Base-by-base conservation (phyloP, 108 stramenopile species). In the Skeletonema marinoi region DNA sequence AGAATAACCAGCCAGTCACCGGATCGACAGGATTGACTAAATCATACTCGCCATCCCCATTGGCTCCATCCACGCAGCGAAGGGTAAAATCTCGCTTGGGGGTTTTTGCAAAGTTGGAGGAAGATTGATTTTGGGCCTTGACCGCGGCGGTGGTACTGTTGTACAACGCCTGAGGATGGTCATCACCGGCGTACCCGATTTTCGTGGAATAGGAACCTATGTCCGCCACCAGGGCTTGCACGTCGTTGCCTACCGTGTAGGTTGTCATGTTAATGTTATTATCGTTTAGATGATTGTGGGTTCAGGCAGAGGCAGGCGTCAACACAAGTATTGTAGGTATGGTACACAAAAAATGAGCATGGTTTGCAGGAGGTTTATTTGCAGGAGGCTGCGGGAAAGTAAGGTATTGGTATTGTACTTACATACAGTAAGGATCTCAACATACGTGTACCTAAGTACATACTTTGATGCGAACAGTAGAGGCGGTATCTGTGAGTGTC, bases 101-200 rank as follows among this genome's bases (percentile, higher is more conserved):
- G 31, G 39, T 78, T 59, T 50, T 80, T 51, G 36, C 48, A 13
- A 74, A 85, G 80, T 56, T 42, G 67, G 73, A 32, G 66, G 74
- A 21, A 62, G 83, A 30, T 19, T 60, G 64, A 17, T 61, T 16
- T 31, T 50, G 46, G 32, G 21, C 13, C 29, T 30, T 17, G 46
- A 71, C 32, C n/a, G 51, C 63, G 58, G 81, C 81, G 75, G 88
- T 73, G 82, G 88, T 86, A 72, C 96, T 93, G 67, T 85, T 85
- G 74, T 91, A 92, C 67, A 93, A 89, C 12, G 91, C 78, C 63
- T 82, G 66, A 1, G 97, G 97, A 68, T 84, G 78, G 68, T 98
- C 98, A 72, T 97, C 95, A n/a, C 98, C 98, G 7, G 98, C 96
- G 72, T 90, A 97, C 6, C 98, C 98, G 73, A 98, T 91, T 73